Base-by-base conservation (phyloP, 805 yeast species). In the Kluyveromyces starmeri region DNA sequence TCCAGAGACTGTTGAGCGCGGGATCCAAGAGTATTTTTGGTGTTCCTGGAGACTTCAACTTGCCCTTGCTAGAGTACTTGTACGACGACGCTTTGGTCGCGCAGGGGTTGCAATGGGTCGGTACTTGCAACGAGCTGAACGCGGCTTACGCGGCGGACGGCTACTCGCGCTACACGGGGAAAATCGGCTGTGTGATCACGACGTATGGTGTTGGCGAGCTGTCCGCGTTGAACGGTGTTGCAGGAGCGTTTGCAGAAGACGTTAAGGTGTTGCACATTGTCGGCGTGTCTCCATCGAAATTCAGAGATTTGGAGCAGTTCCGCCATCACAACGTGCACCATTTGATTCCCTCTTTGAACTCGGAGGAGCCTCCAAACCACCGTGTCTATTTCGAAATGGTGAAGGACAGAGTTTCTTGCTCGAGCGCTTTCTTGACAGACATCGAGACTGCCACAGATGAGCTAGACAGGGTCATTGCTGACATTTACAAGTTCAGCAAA, bases 141-240 rank as follows among this genome's bases (percentile, higher is more conserved):
- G 79, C 92, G 3, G 92, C 94, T 7, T 86, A 88, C 53, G 77
- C 92, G 5, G 88, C 89, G 6, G 96, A 88, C 55, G 96, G 96
- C 4, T 88, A 83, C 50, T 75, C 92, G 13, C 70, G 89, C 41
- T 64, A 65, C 27, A 67, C 77, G 19, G 64, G 68, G 32, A 69
- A 73, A n/a, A 70, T 82, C 5, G 83, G 85, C 35, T 85, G 76
- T 14, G 55, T 74, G 26, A 58, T 73, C 36, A 60, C 66, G 3
- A 85, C 96, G 4, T 83, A 68, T 57, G 96, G 95, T 33, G 96
- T 85, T 12, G 96, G 96, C 38, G 95, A 85, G 55, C 67, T 84
- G 42, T 75, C 85, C 39, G 94, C 94, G 2, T 50, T 84, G 41
- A 84, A 84, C 58, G 95, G 94, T 31, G 62, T 83, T 36, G 67